These are phyloP conservation scores for Mucor sp. DNA, from an alignment of 371 early-diverging fungal species.

Conservation along the genomic window DNA sequence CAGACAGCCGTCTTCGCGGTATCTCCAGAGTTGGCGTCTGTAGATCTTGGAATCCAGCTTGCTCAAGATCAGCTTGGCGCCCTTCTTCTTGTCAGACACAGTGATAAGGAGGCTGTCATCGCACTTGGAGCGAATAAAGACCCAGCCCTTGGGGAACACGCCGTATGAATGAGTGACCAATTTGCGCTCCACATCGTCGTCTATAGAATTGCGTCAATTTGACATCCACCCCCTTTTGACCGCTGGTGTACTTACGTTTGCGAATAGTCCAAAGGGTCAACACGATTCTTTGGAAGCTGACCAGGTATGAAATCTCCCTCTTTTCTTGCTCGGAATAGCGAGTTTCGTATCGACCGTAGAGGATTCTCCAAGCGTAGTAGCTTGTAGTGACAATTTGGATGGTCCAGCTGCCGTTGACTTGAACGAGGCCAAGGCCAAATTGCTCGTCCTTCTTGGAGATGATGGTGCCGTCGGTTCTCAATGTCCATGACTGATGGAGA, in stretches of 20 bases:
- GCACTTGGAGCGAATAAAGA: slow-evolving; percentile 47
- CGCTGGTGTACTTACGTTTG: slow-evolving; percentile 16
- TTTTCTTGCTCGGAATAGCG: slow-evolving; percentile 36
- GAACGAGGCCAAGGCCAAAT: slow-evolving; percentile 32
- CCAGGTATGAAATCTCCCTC: slow-evolving; percentile 30
- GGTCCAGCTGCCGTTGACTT: slow-evolving; percentile 22
- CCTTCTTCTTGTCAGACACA: slow-evolving; percentile 31
- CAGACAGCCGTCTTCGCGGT: slow-evolving; percentile 53
- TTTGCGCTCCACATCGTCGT: slow-evolving; percentile 26
- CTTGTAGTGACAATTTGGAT: slow-evolving; percentile 26
- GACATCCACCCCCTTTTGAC: neutral
- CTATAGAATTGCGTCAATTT: neutral
- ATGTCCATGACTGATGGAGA: slow-evolving; percentile 36
- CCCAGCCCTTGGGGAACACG: slow-evolving; percentile 49
- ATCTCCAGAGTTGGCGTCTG: slow-evolving; percentile 58
- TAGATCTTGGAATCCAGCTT: slow-evolving; percentile 38
- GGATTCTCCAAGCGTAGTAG: slow-evolving; percentile 38
- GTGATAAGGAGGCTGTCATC: slow-evolving; percentile 38
- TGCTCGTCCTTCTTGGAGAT: slow-evolving; percentile 25
- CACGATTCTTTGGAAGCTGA: slow-evolving; percentile 29
- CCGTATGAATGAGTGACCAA: slow-evolving; percentile 41
- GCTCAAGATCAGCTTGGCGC: slow-evolving; percentile 34
- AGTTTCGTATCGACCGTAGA: slow-evolving; percentile 35
- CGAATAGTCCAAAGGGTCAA: slow-evolving; percentile 21
- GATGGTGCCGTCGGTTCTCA: slow-evolving; percentile 44